Evolutionary conservation across 2,329 filamentous ascomycete genomes (phyloP).

Genomic region (Xylaria sp.): DNA sequence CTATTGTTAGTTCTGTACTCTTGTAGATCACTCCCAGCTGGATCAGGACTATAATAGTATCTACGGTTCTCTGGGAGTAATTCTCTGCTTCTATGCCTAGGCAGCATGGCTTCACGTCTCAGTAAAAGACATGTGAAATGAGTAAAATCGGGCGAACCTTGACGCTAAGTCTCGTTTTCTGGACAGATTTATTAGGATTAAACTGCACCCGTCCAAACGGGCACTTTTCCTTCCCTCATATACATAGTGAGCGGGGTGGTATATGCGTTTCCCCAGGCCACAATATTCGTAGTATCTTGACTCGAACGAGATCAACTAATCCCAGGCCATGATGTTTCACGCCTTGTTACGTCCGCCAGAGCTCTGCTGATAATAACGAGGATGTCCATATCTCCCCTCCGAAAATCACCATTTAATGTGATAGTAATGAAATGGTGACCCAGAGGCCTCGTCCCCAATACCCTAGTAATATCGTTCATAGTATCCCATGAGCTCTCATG

Average conservation of each 20-base stretch:
- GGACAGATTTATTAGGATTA: conserved; percentile 27
- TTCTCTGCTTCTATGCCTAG: not conserved
- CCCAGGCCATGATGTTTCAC: conserved; percentile 9
- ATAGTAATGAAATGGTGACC: not conserved
- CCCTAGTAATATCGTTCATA: not conserved
- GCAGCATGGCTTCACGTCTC: not conserved
- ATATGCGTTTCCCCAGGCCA: conserved; percentile 14
- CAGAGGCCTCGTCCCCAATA: not conserved
- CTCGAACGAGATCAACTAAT: conserved; percentile 14
- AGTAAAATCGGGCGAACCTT: not conserved
- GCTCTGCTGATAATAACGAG: conserved; percentile 15
- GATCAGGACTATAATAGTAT: too few species aligned
- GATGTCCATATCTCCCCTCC: not conserved
- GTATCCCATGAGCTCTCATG: conserved; percentile 1
- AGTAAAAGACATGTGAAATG: not conserved
- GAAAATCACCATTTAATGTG: not conserved
- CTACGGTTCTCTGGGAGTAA: not conserved
- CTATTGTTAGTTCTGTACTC: not conserved
- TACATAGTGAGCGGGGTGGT: conserved; percentile 13
- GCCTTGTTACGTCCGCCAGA: conserved; percentile 23
- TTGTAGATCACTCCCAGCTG: not conserved
- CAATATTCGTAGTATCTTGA: conserved; percentile 16
- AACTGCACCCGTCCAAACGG: conserved; percentile 1
- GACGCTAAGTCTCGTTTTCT: not conserved
- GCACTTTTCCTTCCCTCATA: conserved; percentile 6